A percentile compares a stretch with the other conserved stretches of the same genome.
Evolutionary conservation across 2,329 filamentous ascomycete genomes (phyloP).

Genomic region (Microdochium trichocladiopsis): DNA sequence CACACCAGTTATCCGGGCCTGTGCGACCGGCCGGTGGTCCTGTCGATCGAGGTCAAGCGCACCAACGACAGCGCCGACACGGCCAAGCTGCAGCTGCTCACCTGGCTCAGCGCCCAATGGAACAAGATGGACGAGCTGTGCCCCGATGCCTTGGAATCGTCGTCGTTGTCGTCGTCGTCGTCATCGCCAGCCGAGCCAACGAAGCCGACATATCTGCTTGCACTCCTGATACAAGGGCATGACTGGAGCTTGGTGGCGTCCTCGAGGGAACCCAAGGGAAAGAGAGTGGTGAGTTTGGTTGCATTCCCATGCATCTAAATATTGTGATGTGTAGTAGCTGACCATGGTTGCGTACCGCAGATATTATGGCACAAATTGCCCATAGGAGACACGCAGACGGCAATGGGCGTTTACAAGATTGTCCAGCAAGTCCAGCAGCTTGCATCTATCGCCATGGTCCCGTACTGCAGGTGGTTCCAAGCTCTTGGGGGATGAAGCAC

Average conservation of each 20-base stretch:
- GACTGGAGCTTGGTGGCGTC: constrained; percentile 1
- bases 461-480: background rate
- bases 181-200: background rate
- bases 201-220: background rate
- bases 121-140: background rate
- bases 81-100: background rate
- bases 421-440: background rate
- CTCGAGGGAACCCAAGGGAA: background rate
- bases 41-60: background rate
- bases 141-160: background rate
- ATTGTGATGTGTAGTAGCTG: too few relatives aligned
- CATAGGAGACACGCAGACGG: background rate
- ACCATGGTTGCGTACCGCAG: too few relatives aligned
- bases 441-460: background rate
- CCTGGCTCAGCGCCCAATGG: background rate
- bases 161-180: background rate
- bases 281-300: background rate
- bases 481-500: background rate
- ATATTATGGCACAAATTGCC: background rate
- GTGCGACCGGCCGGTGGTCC: background rate
- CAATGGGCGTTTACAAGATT: background rate
- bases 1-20: background rate
- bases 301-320: background rate
- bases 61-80: background rate
- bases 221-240: background rate